Evolutionary conservation across 352 stramenopile species (phyloP).

Genomic region (Globisporangium okanoganense): DNA sequence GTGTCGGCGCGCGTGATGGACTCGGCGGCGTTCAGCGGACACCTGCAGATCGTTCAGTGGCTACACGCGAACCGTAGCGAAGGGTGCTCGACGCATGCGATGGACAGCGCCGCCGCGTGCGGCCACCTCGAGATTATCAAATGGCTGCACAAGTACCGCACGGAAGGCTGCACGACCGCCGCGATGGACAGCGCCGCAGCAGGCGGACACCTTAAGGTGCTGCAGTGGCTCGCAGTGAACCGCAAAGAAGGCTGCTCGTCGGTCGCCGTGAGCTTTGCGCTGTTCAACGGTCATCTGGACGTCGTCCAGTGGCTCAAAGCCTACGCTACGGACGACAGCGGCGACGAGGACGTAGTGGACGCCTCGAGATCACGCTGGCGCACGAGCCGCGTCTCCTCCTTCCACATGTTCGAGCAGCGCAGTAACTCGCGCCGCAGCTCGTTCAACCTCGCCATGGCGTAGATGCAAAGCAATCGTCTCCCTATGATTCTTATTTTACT

Average conservation of each 20-base stretch:
- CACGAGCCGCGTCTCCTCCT: constrained; percentile 14
- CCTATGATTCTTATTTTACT: constrained; percentile 1
- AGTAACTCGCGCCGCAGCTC: constrained; percentile 16
- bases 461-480: neutral
- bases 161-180: constrained; percentile 64
- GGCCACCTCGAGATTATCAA: constrained; percentile 62
- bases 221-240: constrained; percentile 59
- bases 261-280: constrained; percentile 63
- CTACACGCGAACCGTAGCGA: constrained; percentile 62
- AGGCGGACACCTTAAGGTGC: constrained; percentile 60
- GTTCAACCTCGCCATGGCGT: constrained; percentile 10
- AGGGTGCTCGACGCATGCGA: constrained; percentile 68
- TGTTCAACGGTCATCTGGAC: constrained; percentile 62
- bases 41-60: constrained; percentile 70
- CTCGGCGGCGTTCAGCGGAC: constrained; percentile 63
- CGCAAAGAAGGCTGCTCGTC: constrained; percentile 65
- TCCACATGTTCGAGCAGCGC: constrained; percentile 16
- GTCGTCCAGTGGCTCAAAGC: constrained; percentile 66
- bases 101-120: constrained; percentile 73
- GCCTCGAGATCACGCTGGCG: constrained; percentile 3
- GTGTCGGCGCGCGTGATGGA: constrained; percentile 77
- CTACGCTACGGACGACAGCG: constrained; percentile 19
- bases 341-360: constrained; percentile 8
- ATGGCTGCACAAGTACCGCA: constrained; percentile 65
- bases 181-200: constrained; percentile 71